Percentiles rank a stretch among this genome's conserved stretches.
phyloP scores from a whole-genome alignment of 176 grass and related monocot genomes.

The Avena eriantha region DNA sequence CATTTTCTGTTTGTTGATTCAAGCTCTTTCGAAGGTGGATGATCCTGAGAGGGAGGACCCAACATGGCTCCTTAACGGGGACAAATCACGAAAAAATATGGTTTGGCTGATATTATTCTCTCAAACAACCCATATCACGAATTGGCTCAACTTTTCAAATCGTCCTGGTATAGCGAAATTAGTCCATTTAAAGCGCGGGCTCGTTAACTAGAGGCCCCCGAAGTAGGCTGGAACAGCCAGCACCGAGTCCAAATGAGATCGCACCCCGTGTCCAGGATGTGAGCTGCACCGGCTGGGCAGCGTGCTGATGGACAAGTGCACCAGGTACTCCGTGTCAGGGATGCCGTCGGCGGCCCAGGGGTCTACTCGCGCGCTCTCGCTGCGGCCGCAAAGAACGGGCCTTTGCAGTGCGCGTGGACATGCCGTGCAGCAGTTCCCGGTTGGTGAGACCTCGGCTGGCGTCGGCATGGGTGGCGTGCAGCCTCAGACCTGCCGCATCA shows the following conservation, averaged over 20 bases:
- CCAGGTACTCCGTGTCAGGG: conserved; percentile 53
- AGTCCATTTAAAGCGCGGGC: no score
- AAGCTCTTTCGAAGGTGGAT: background rate
- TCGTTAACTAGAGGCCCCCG: no score
- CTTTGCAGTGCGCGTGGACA: conserved; percentile 36
- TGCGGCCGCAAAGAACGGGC: conserved; percentile 16
- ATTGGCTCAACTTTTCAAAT: no score
- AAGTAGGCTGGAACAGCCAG: conserved; percentile 15
- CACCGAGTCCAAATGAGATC: conserved; percentile 65
- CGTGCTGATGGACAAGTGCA: conserved; percentile 50
- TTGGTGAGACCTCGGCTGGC: conserved; percentile 30
- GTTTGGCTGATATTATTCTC: no score
- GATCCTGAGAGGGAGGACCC: no score
- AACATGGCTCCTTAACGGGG: no score
- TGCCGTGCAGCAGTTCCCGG: conserved; percentile 45
- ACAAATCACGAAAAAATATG: no score
- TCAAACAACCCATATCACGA: no score
- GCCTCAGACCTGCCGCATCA: conserved; percentile 25
- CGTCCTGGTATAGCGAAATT: no score
- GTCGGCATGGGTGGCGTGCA: conserved; percentile 44
- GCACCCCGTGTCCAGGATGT: conserved; percentile 62
- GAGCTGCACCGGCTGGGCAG: conserved; percentile 56
- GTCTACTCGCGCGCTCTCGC: background rate
- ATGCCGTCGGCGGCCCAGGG: background rate
- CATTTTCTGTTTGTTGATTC: conserved; percentile 18